Conservation (phyloP, 2,329 filamentous ascomycete genomes). For the Chaetomium sp. region DNA sequence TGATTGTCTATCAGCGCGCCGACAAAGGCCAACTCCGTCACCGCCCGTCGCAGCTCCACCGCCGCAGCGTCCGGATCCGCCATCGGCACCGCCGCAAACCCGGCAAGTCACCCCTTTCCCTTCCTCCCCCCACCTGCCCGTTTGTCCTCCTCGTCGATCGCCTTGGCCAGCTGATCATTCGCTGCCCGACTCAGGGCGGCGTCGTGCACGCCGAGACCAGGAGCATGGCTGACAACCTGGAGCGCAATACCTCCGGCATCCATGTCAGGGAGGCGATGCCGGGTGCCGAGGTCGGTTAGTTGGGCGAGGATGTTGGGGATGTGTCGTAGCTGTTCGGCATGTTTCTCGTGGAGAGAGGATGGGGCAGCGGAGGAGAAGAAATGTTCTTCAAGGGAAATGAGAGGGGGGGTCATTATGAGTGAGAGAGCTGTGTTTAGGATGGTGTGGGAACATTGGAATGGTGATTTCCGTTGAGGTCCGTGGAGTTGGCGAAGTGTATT, state of each 20-base stretch:
- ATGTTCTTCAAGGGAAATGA: constrained; percentile 40
- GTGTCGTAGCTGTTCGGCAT: constrained; percentile 21
- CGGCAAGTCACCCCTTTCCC: constrained; percentile 18
- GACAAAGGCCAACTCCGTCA: constrained; percentile 39
- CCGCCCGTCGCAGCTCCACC: constrained; percentile 34
- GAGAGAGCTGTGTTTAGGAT: no score
- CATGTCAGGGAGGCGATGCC: constrained; percentile 24
- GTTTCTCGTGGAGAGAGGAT: constrained; percentile 10
- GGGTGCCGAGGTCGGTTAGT: constrained; percentile 20
- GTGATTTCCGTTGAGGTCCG: no score
- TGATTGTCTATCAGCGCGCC: constrained; percentile 43
- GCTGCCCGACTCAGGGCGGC: constrained; percentile 15
- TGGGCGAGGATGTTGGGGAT: constrained; percentile 20
- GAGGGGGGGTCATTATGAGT: background rate
- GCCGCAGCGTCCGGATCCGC: constrained; percentile 33
- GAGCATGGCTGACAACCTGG: constrained; percentile 24
- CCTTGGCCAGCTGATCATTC: constrained; percentile 23
- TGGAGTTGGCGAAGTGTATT: no score
- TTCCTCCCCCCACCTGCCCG: background rate
- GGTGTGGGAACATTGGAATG: no score
- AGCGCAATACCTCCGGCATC: constrained; percentile 20
- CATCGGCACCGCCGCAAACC: constrained; percentile 30
- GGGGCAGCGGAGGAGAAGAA: constrained; percentile 25
- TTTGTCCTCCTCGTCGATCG: constrained; percentile 7
- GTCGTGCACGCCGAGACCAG: constrained; percentile 16